Conservation (phyloP, 208 protist genomes). For the Wallacemonas sp. region DNA sequence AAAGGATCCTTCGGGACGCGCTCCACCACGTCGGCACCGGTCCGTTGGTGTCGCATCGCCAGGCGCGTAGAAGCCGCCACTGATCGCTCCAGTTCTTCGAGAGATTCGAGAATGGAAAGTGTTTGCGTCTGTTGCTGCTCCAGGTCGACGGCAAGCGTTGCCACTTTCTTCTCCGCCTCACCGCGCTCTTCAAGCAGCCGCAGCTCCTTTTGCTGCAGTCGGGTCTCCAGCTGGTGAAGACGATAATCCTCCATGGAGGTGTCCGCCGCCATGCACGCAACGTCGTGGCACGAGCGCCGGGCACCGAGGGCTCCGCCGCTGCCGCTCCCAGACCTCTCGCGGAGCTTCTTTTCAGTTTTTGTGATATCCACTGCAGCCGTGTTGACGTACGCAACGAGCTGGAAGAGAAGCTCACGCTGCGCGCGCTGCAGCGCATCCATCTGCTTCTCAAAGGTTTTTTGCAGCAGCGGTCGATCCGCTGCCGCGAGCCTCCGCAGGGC, state of each 20-base stretch:
- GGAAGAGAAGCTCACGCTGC: slow-evolving; percentile 58
- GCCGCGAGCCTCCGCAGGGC: not conserved
- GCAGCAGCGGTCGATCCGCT: not conserved
- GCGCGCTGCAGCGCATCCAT: slow-evolving; percentile 45
- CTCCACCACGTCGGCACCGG: not conserved
- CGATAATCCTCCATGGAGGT: slow-evolving; percentile 47
- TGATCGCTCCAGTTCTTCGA: slow-evolving; percentile 27
- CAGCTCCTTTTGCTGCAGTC: slow-evolving; percentile 28
- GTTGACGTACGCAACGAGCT: slow-evolving; percentile 39
- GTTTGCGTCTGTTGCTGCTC: slow-evolving; percentile 22
- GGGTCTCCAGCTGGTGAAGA: slow-evolving; percentile 45
- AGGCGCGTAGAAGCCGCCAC: slow-evolving; percentile 11
- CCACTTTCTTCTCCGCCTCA: slow-evolving; percentile 16
- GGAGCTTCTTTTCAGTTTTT: slow-evolving; percentile 16
- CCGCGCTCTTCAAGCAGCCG: slow-evolving; percentile 22
- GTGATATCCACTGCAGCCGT: slow-evolving; percentile 18
- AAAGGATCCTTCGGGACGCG: slow-evolving; percentile 23
- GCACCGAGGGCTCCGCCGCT: slow-evolving; percentile 10
- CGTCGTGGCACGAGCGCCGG: slow-evolving; percentile 20
- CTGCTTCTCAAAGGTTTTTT: slow-evolving; percentile 38
- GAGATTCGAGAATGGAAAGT: slow-evolving; percentile 27
- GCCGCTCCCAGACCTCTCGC: not conserved
- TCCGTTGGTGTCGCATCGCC: not conserved
- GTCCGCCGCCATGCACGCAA: slow-evolving; percentile 24
- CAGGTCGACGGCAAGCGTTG: not conserved